A percentile compares a stretch with the other conserved stretches of the same genome.
Evolutionary conservation across 352 stramenopile species (phyloP).

Genomic region (Phytophthora cryptogea): DNA sequence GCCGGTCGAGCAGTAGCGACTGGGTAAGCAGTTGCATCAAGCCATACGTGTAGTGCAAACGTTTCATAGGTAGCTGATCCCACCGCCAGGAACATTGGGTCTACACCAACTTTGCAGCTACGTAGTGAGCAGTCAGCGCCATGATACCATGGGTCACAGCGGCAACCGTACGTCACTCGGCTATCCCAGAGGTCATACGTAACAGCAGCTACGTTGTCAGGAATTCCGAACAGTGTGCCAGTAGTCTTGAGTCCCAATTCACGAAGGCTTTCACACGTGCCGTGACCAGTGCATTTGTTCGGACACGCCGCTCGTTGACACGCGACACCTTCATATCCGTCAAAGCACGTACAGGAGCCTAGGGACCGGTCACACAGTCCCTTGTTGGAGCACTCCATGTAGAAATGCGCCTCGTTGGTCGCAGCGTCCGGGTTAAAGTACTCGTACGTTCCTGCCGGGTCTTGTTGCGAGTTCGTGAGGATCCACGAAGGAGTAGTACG

Average conservation of each 20-base stretch:
- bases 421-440: slow-evolving; percentile 62
- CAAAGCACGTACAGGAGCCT: slow-evolving; percentile 89
- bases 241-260: slow-evolving; percentile 57
- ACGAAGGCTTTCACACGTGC: slow-evolving; percentile 73
- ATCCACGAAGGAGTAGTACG: slow-evolving; percentile 45
- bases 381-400: slow-evolving; percentile 95
- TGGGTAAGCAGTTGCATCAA: too few species aligned
- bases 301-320: slow-evolving; percentile 82
- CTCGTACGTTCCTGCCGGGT: slow-evolving; percentile 70
- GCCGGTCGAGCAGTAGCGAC: too few species aligned
- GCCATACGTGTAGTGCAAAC: too few species aligned
- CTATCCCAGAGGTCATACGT: slow-evolving; percentile 83
- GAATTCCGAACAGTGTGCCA: slow-evolving; percentile 46
- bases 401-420: slow-evolving; percentile 81
- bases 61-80: slow-evolving; percentile 48
- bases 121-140: slow-evolving; percentile 82
- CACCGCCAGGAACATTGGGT: slow-evolving; percentile 53
- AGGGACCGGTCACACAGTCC: slow-evolving; percentile 88
- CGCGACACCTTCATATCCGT: slow-evolving; percentile 87
- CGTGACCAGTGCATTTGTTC: slow-evolving; percentile 71
- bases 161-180: slow-evolving; percentile 84
- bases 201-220: slow-evolving; percentile 20
- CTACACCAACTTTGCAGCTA: slow-evolving; percentile 71
- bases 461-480: slow-evolving; percentile 74
- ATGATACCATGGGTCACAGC: slow-evolving; percentile 88